Percentiles rank a stretch among this genome's conserved stretches.
These are phyloP conservation scores for Plasmopara muralis DNA, from an alignment of 352 stramenopile species.

Conservation along the genomic window DNA sequence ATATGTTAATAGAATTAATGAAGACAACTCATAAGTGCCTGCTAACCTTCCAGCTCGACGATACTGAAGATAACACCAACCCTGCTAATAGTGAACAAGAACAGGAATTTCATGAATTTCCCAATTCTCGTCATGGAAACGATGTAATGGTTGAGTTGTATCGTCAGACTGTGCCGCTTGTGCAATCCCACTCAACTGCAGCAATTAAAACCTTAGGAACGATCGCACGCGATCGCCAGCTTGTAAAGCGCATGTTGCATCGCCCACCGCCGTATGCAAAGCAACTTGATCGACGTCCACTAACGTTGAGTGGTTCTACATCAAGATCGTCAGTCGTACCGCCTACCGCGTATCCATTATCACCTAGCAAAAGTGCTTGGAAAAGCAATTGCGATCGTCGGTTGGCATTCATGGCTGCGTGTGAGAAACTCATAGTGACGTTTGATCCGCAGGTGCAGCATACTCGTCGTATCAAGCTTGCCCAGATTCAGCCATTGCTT, in stretches of 20 bases:
- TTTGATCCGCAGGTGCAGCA: conserved; percentile 38
- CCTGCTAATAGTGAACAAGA: conserved; percentile 7
- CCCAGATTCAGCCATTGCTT: conserved; percentile 35
- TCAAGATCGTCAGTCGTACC: conserved; percentile 10
- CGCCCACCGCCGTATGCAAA: conserved; percentile 28
- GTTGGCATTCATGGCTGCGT: conserved; percentile 40
- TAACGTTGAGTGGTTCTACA: conserved; percentile 7
- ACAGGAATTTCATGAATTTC: not conserved
- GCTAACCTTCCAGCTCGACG: conserved; percentile 15
- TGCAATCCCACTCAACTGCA: conserved; percentile 55
- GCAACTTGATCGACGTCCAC: conserved; percentile 17
- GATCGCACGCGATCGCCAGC: conserved; percentile 35
- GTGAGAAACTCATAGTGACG: conserved; percentile 36
- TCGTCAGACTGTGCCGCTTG: conserved; percentile 43
- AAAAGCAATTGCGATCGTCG: conserved; percentile 9
- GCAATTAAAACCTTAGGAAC: conserved; percentile 48
- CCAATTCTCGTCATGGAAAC: conserved; percentile 3
- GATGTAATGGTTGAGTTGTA: conserved; percentile 36
- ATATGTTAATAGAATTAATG: not conserved
- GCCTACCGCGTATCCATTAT: conserved; percentile 7
- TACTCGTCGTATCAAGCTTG: conserved; percentile 27
- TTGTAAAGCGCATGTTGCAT: conserved; percentile 54
- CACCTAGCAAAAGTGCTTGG: not conserved
- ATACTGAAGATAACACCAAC: conserved; percentile 1
- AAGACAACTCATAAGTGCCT: conserved; percentile 10